Evolutionary conservation across 164 flowering plant species (phyloP).

Genomic region (Sextonia rubra): DNA sequence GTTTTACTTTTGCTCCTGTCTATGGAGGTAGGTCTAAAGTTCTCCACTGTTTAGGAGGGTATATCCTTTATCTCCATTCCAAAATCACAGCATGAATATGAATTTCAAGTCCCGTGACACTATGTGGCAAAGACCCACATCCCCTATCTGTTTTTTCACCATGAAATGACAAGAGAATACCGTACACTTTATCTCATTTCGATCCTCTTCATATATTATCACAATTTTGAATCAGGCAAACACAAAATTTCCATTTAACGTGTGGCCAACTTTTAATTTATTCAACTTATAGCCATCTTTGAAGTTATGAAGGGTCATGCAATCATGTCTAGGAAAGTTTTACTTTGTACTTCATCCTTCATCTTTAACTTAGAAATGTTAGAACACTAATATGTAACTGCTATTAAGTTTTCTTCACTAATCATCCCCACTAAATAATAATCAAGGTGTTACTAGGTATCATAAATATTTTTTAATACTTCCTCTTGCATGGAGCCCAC

Average conservation of each 20-base stretch:
- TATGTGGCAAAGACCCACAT: not conserved
- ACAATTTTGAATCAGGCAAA: constrained; percentile 3
- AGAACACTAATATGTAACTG: not conserved
- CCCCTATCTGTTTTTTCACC: not conserved
- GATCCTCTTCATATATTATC: not conserved
- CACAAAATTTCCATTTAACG: constrained; percentile 1
- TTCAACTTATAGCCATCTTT: not conserved
- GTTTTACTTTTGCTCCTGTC: not conserved
- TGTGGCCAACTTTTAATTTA: no score
- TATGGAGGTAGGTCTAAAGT: not conserved
- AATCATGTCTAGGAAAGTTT: not conserved
- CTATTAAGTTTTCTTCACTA: not conserved
- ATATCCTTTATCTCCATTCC: not conserved
- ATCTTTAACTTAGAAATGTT: not conserved
- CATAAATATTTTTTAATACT: no score
- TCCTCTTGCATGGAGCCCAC: no score
- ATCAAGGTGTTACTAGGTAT: no score
- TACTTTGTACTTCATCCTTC: not conserved
- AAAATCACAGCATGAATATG: not conserved
- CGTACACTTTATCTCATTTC: not conserved
- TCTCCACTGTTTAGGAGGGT: not conserved
- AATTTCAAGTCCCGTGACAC: not conserved
- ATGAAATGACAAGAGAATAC: constrained; percentile 7
- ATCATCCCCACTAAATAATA: no score
- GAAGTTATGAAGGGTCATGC: not conserved